Percentiles rank a stretch among this genome's conserved stretches.
Conservation (phyloP, 257 asterid genomes). For the Lavandula angustifolia region DNA sequence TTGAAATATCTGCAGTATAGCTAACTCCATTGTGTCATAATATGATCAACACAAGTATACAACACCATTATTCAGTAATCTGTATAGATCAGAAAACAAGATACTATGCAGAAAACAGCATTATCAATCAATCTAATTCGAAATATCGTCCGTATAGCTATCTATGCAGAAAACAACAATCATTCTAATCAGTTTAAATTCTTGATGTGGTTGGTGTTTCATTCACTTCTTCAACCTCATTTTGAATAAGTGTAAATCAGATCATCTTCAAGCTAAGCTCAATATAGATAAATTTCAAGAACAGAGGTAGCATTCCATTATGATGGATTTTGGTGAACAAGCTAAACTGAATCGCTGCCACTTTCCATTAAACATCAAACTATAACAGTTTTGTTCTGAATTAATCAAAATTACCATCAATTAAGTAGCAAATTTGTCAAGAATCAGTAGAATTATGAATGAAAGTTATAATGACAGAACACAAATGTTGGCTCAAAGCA, state of each 20-base stretch:
- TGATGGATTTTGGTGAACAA: neutral
- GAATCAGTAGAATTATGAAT: neutral
- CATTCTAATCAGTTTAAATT: too few species aligned
- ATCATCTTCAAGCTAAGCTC: too few species aligned
- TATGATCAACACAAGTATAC: neutral
- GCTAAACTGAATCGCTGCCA: neutral
- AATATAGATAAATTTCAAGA: too few species aligned
- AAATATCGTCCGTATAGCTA: too few species aligned
- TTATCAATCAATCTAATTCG: neutral
- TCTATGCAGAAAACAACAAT: too few species aligned
- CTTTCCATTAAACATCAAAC: neutral
- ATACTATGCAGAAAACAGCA: neutral
- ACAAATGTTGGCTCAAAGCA: neutral
- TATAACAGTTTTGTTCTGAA: neutral
- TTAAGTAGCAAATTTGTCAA: neutral
- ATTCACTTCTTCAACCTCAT: too few species aligned
- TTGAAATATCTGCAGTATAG: conserved; percentile 52
- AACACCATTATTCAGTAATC: neutral
- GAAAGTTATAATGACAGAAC: neutral
- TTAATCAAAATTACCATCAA: neutral
- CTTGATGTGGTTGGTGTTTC: too few species aligned
- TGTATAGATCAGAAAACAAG: neutral
- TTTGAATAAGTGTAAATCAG: too few species aligned
- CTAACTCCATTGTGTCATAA: conserved; percentile 22
- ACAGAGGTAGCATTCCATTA: too few species aligned